Evolutionary conservation across 2,329 filamentous ascomycete genomes (phyloP), one percentile per base, ranked within the genome.

Genomic region (Botryotinia convoluta): DNA sequence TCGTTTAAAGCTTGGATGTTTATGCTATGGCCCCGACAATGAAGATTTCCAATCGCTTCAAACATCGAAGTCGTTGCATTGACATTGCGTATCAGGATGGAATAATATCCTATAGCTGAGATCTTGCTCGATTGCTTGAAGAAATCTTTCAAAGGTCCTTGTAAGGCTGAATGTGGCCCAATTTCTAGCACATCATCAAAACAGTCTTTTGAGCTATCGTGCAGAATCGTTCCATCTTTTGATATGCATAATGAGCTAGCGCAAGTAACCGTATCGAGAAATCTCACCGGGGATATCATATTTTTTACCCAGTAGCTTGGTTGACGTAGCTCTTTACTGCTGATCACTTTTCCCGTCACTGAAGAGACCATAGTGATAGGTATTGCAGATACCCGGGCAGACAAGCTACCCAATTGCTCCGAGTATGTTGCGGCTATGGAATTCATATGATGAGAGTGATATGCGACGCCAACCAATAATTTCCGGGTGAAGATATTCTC

Each of bases 301-400:
- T 87, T 87, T 5, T 78, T 74, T 3, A 80, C 79, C 85, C 85
- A 87, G 75, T 87, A 87, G 0, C 76, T 64, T 1, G 78, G 75
- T n/a, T 65, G n/a, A 39, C 7, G 22, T 16, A 72, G 57, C 37
- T 67, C 48, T 32, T 65, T 18, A 35, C 32, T 12, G n/a, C 39
- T 22, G n/a, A 70, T 26, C 26, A 22, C 10, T 16, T 39, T 29
- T 29, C 54, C 68, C 3, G 51, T 70, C 18, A 70, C 22, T 8
- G 68, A 44, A 32, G 68, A 70, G 14, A 45, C n/a, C 68, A 70
- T 71, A 26, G 44, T 29, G 14, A 12, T 29, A 32, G 14, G 10
- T 42, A 8, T 44, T 9, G n/a, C 18, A 5, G 32, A 12, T 22
- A 14, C 7, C 3, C 14, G 35, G 45, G 32, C 3, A 39, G 32